A percentile compares a stretch with the other conserved stretches of the same genome.
These are phyloP conservation scores for Naganishia friedmannii DNA, from an alignment of 768 basidiomycete genomes.

Conservation along the genomic window DNA sequence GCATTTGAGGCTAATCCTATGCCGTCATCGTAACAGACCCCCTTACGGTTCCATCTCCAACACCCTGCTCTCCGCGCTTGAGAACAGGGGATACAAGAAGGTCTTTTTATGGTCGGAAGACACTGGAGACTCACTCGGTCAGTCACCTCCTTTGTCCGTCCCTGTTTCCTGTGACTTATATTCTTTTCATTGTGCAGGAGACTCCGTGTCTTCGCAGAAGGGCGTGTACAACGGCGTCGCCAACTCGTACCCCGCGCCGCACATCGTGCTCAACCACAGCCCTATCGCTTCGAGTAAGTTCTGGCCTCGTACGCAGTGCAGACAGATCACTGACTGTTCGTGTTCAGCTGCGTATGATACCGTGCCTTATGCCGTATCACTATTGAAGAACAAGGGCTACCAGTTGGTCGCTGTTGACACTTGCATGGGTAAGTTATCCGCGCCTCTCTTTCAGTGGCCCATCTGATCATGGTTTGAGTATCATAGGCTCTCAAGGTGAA, in stretches of 20 bases:
- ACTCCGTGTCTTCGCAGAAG: constrained; percentile 35
- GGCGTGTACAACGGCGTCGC: constrained; percentile 37
- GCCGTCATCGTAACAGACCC: too few relatives aligned
- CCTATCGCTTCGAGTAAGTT: constrained; percentile 5
- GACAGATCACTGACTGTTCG: not conserved
- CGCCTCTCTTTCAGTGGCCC: not conserved
- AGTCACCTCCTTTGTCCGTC: not conserved
- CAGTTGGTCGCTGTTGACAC: constrained; percentile 50
- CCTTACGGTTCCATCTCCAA: constrained; percentile 48
- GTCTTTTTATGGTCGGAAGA: constrained; percentile 48
- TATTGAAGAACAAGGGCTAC: constrained; percentile 41
- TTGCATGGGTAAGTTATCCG: constrained; percentile 38
- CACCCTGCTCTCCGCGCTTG: constrained; percentile 41
- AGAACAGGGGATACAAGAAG: constrained; percentile 46
- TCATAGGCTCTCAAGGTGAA: constrained; percentile 36
- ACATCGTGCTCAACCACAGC: constrained; percentile 4
- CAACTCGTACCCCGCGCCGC: constrained; percentile 33
- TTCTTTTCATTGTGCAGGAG: not conserved
- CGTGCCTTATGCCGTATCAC: constrained; percentile 38
- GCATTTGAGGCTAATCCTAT: too few relatives aligned
- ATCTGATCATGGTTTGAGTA: not conserved
- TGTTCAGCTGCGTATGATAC: constrained; percentile 35
- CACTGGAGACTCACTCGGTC: constrained; percentile 30
- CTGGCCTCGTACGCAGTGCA: not conserved
- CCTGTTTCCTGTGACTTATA: not conserved